phyloP scores from a whole-genome alignment of 176 grass and related monocot genomes.

The Musa itinerans region DNA sequence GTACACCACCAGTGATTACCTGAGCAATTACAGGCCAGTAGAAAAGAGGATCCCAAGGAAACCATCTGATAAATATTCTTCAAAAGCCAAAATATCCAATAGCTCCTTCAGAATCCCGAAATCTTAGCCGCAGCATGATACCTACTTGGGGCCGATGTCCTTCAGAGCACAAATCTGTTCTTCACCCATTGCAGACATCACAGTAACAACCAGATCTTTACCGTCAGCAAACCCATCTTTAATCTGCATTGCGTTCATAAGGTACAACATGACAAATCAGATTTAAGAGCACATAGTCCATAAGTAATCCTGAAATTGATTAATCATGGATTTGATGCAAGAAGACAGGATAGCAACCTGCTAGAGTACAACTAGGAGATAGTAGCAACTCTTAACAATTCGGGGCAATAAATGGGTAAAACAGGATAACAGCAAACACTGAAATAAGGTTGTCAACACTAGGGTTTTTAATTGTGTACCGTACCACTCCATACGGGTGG shows the following conservation, averaged over 20 bases:
- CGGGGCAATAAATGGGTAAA: too few species aligned
- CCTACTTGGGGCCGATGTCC: background rate
- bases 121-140: background rate
- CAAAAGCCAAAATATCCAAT: background rate
- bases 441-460: too few species aligned
- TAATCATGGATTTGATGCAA: too few species aligned
- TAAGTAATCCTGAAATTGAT: too few species aligned
- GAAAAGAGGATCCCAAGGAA: background rate
- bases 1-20: background rate
- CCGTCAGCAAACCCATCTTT: background rate
- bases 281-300: background rate
- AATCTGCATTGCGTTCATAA: background rate
- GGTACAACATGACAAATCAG: background rate
- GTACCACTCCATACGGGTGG: too few species aligned
- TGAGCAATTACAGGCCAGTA: too few species aligned
- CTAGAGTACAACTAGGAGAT: too few species aligned
- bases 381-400: too few species aligned
- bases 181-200: conserved; percentile 1
- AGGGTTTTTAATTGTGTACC: too few species aligned
- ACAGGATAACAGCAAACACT: too few species aligned
- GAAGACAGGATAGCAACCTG: too few species aligned
- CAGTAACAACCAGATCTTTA: background rate
- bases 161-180: background rate
- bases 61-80: background rate
- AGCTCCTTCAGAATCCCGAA: background rate